A percentile compares a stretch with the other conserved stretches of the same genome.
These are phyloP conservation scores for Skeletonema potamos DNA, from an alignment of 108 stramenopile species.

Conservation along the genomic window DNA sequence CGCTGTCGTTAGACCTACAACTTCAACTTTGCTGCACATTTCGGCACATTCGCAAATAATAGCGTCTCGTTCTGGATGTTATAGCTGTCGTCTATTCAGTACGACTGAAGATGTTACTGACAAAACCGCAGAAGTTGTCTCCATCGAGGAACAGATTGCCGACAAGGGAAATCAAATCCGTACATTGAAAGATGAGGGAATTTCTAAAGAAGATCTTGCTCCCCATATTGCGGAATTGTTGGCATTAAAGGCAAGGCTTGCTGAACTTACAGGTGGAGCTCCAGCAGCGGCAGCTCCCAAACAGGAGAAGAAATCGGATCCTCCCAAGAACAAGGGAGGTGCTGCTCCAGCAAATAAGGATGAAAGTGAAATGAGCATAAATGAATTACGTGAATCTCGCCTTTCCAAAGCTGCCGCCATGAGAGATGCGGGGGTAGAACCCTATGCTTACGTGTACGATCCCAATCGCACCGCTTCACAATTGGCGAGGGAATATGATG, in stretches of 20 bases:
- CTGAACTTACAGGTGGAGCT: conserved; percentile 40
- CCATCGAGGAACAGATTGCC: conserved; percentile 61
- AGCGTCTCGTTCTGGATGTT: neutral
- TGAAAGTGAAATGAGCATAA: conserved; percentile 45
- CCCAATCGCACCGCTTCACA: conserved; percentile 63
- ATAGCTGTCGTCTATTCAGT: neutral
- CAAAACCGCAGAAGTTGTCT: neutral
- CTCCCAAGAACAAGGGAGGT: conserved; percentile 24
- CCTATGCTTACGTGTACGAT: conserved; percentile 82
- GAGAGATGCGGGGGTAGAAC: conserved; percentile 75
- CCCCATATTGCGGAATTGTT: conserved; percentile 72
- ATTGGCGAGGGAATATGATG: conserved; percentile 61
- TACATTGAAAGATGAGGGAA: conserved; percentile 65
- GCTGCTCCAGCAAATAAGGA: conserved; percentile 28
- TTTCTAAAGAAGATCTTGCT: conserved; percentile 67
- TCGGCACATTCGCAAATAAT: too few species aligned
- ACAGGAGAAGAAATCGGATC: conserved; percentile 35
- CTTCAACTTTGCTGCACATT: neutral
- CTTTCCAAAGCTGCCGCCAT: conserved; percentile 81
- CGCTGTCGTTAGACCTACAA: neutral
- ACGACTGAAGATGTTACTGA: neutral
- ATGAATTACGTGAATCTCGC: conserved; percentile 77
- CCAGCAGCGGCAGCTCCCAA: neutral
- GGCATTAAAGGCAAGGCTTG: conserved; percentile 69
- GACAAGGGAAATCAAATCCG: conserved; percentile 76